These are phyloP conservation scores for Chaetomiaceae sp. DNA, from an alignment of 2,329 filamentous ascomycete species.

Conservation along the genomic window DNA sequence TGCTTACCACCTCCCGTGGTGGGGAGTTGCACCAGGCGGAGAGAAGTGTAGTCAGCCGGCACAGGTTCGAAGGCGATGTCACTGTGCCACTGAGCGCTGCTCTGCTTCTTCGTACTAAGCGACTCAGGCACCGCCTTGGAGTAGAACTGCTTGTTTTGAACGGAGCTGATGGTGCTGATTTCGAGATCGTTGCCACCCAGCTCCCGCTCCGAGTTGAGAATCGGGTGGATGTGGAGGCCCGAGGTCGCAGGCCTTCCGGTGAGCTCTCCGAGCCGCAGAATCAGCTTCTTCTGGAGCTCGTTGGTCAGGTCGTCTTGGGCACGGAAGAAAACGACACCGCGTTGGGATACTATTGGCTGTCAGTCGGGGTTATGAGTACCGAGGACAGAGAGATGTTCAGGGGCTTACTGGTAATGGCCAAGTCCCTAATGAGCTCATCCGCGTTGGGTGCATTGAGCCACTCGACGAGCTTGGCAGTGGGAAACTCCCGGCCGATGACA, in stretches of 20 bases:
- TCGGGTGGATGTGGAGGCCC: conserved; percentile 54
- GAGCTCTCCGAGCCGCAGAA: conserved; percentile 52
- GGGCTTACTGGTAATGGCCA: conserved; percentile 58
- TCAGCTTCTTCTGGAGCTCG: conserved; percentile 54
- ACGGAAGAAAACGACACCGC: conserved; percentile 61
- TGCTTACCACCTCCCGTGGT: conserved; percentile 31
- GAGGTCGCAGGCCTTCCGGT: conserved; percentile 53
- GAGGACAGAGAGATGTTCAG: too few species aligned
- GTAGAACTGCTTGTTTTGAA: conserved; percentile 39
- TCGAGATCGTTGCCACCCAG: conserved; percentile 46
- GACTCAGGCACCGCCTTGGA: conserved; percentile 16
- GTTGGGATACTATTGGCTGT: conserved; percentile 46
- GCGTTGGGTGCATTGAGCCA: conserved; percentile 55
- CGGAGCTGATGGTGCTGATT: conserved; percentile 54
- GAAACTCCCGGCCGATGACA: conserved; percentile 55
- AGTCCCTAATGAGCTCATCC: conserved; percentile 57
- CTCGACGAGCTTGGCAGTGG: conserved; percentile 53
- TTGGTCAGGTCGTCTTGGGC: conserved; percentile 51
- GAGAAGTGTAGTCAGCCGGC: conserved; percentile 47
- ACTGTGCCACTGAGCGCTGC: conserved; percentile 42
- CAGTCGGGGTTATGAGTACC: background rate
- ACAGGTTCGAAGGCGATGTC: conserved; percentile 50
- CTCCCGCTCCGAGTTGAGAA: conserved; percentile 49
- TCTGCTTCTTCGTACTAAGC: conserved; percentile 31
- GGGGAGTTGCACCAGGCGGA: conserved; percentile 44